Evolutionary conservation across 2,329 filamentous ascomycete genomes (phyloP), one percentile per base, ranked within the genome.

Genomic region (Curvularia verruculosa): DNA sequence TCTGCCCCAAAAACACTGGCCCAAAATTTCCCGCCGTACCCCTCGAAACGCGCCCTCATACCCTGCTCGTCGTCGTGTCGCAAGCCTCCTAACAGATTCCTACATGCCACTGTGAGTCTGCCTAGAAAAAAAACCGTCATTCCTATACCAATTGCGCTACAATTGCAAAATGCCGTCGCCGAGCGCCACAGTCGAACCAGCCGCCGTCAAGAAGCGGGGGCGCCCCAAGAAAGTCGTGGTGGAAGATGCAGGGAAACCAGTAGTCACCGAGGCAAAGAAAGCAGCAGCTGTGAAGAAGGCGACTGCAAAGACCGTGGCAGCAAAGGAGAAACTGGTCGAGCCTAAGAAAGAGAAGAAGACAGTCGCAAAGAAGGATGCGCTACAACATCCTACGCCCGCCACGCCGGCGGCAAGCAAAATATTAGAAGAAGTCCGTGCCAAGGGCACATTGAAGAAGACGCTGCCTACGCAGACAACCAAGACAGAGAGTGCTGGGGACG

Each of bases 221-320:
- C 64, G 70, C 26, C 70, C 72, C 39, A 75, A 67, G 63, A 76
- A 75, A 52, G 66, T 67, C 26, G 68, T 65, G 34, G 60, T 52
- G 15, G 69, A 66, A 46, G 62, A 65, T 34, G 60, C 53, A 24
- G 53, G 40, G 50, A 28, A 54, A 34, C 48, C 40, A 34, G 48
- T 52, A 24, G 54, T 44, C 9, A 56, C 47, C n/a, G 61, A 56
- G 28, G 59, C 59, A 12, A 64, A 63, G 39, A 66, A 64, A 60
- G 67, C 66, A 45, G 61, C 64, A 41, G 67, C 70, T 41, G 39
- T 41, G 13, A 41, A 63, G 34, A 66, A 64, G 61, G 67, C 66
- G 47, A 64, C 64, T 48, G 67, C 70, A 39, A 74, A 72, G 52
- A 51, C 60, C 18, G 6, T 8, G n/a, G 34, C 47, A 3, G 51